Percentiles rank a stretch among this genome's conserved stretches.
These are phyloP conservation scores for Setaria italica DNA, from an alignment of 202 grass and related monocot genomes.

Conservation along the genomic window DNA sequence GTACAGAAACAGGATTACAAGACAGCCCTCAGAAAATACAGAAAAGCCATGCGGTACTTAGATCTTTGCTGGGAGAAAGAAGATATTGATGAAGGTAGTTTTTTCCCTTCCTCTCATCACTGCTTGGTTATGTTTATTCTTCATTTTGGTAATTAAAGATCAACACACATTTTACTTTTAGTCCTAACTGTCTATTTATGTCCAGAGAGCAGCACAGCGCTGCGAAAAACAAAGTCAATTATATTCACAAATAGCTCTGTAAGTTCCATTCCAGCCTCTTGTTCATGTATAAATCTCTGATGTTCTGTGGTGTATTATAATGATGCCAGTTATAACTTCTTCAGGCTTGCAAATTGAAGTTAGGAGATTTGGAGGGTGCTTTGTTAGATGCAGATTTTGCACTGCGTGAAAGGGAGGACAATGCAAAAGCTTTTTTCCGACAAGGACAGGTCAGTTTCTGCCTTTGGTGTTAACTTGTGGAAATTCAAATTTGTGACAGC, in stretches of 20 bases:
- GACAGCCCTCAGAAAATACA: constrained; percentile 94
- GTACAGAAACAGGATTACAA: constrained; percentile 94
- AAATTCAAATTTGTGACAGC: constrained; percentile 16
- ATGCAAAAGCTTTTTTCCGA: constrained; percentile 92
- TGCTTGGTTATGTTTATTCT: constrained; percentile 44
- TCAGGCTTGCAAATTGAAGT: constrained; percentile 95
- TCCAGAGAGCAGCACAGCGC: constrained; percentile 76
- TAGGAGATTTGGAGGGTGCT: constrained; percentile 80
- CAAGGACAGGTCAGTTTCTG: constrained; percentile 74
- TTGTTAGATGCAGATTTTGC: constrained; percentile 97
- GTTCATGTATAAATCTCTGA: constrained; percentile 33
- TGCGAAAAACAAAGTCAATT: constrained; percentile 94
- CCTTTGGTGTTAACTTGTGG: constrained; percentile 16
- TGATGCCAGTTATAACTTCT: constrained; percentile 41
- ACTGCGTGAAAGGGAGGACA: constrained; percentile 83
- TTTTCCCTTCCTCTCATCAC: constrained; percentile 14
- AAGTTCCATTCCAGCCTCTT: constrained; percentile 51
- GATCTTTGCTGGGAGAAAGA: constrained; percentile 98
- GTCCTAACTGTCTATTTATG: constrained; percentile 50
- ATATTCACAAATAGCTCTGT: constrained; percentile 98
- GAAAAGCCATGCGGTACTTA: constrained; percentile 88
- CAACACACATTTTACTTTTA: constrained; percentile 37
- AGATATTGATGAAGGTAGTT: constrained; percentile 81
- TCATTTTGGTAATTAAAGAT: constrained; percentile 33
- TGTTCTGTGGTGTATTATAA: constrained; percentile 16